phyloP scores from a whole-genome alignment of 805 yeast genomes.

The Pichia scutulata region DNA sequence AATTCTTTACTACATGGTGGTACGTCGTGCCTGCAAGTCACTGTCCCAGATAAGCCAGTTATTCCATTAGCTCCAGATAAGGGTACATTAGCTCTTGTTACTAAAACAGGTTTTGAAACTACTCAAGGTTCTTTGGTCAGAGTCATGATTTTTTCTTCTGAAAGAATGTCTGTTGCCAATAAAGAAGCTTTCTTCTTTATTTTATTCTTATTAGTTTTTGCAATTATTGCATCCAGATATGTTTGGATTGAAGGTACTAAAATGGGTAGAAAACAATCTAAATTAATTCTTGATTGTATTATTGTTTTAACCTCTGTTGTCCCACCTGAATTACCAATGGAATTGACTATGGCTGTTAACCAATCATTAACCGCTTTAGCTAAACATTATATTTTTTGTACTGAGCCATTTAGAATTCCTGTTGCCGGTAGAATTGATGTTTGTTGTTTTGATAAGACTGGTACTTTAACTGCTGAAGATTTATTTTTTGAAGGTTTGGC shows the following conservation, averaged over 20 bases:
- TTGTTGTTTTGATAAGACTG: constrained; percentile 97
- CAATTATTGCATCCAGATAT: constrained; percentile 93
- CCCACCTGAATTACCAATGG: constrained; percentile 99
- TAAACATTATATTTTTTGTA: constrained; percentile 87
- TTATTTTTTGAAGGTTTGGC: constrained; percentile 94
- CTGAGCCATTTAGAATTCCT: constrained; percentile 97
- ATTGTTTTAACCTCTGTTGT: constrained; percentile 95
- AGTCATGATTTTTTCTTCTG: constrained; percentile 95
- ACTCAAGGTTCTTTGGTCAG: constrained; percentile 96
- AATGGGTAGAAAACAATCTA: constrained; percentile 92
- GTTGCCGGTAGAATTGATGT: constrained; percentile 97
- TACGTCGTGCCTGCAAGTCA: constrained; percentile 89
- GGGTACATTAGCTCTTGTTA: constrained; percentile 86
- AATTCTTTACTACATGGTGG: constrained; percentile 91
- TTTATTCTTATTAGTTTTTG: constrained; percentile 80
- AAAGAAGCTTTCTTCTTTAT: constrained; percentile 91
- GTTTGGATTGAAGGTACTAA: constrained; percentile 97
- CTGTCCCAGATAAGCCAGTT: constrained; percentile 46
- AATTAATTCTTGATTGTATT: constrained; percentile 90
- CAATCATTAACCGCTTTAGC: constrained; percentile 80
- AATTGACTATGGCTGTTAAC: constrained; percentile 96
- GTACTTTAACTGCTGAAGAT: constrained; percentile 96
- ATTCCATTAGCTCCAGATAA: constrained; percentile 73
- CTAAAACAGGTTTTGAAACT: constrained; percentile 97
- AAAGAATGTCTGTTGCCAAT: constrained; percentile 92